phyloP scores from a whole-genome alignment of 2,329 filamentous ascomycete species.

The Huntiella abstrusa region DNA sequence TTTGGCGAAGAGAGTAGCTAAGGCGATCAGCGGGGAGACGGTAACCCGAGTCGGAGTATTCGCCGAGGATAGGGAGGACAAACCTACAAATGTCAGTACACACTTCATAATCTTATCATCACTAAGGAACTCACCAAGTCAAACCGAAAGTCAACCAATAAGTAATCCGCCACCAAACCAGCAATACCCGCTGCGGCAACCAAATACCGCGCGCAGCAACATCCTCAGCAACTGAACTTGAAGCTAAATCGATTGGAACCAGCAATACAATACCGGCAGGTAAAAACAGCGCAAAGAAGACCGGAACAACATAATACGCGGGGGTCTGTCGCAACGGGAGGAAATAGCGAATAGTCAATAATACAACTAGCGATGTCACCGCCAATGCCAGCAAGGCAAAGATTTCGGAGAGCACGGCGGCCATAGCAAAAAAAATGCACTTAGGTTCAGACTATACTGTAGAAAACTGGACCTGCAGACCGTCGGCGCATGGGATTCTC shows the following conservation, averaged over 20 bases:
- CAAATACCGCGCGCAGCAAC: constrained; percentile 62
- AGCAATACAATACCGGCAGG: constrained; percentile 81
- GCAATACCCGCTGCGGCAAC: constrained; percentile 57
- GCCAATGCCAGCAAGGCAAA: constrained; percentile 59
- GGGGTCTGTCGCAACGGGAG: constrained; percentile 80
- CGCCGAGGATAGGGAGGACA: constrained; percentile 78
- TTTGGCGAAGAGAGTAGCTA: constrained; percentile 67
- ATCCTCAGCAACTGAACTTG: constrained; percentile 56
- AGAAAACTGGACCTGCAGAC: background rate
- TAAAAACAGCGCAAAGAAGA: constrained; percentile 89
- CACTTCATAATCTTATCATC: background rate
- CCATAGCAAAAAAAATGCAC: constrained; percentile 19
- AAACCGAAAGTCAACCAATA: constrained; percentile 95
- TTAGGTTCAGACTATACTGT: background rate
- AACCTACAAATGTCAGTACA: constrained; percentile 32
- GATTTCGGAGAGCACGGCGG: constrained; percentile 58
- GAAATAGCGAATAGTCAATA: constrained; percentile 76
- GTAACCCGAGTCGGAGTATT: constrained; percentile 89
- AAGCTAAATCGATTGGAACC: constrained; percentile 89
- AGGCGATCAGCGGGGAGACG: constrained; percentile 67
- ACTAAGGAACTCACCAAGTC: constrained; percentile 49
- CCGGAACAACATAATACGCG: constrained; percentile 71
- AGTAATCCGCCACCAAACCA: constrained; percentile 83
- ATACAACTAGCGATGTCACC: constrained; percentile 53
- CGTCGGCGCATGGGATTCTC: background rate